Evolutionary conservation across 73 alveolate genomes (phyloP).

Genomic region (Paramecium primaurelia): DNA sequence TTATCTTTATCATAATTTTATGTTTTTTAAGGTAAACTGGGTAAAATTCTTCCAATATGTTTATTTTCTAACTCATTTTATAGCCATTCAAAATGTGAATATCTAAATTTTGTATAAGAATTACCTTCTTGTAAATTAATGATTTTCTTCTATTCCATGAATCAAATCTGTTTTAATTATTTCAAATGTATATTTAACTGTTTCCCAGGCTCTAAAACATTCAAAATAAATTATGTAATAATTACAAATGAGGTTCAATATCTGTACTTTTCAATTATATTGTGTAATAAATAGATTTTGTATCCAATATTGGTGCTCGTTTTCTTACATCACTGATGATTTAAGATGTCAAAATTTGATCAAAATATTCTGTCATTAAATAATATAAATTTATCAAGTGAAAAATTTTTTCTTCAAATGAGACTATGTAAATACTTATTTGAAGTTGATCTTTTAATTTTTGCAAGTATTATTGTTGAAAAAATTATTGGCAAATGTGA

Average conservation of each 20-base stretch:
- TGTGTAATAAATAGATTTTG: not conserved
- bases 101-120: not conserved
- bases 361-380: not conserved
- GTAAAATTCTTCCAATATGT: not conserved
- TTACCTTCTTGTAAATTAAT: not conserved
- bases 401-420: conserved; percentile 14
- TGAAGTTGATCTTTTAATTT: conserved; percentile 11
- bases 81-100: conserved; percentile 12
- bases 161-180: not conserved
- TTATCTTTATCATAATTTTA: not conserved
- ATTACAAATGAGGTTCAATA: not conserved
- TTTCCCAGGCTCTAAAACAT: not conserved
- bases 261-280: not conserved
- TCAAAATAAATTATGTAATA: not conserved
- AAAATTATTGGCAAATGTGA: conserved; percentile 14
- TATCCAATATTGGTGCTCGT: not conserved
- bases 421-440: not conserved
- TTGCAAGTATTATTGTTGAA: not conserved
- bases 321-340: not conserved
- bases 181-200: not conserved
- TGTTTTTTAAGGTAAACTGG: not conserved
- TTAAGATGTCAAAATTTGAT: not conserved
- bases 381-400: not conserved
- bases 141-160: not conserved
- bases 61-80: not conserved